Conservation (phyloP, 1,284 basidiomycete species). For the Chalciporus sp. region DNA sequence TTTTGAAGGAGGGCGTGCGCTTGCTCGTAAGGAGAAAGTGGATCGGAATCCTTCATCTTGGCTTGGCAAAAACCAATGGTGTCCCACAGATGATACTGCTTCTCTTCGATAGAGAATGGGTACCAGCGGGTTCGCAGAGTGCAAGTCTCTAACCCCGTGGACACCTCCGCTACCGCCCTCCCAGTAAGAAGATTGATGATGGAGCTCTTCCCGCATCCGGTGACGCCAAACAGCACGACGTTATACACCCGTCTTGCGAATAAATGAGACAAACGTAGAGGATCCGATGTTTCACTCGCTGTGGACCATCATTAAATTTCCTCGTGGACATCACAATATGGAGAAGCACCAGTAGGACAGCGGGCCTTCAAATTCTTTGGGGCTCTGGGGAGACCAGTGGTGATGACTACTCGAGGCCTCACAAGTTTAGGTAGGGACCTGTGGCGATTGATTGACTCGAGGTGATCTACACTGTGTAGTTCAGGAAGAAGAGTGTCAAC, state of each 20-base stretch:
- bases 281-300: not conserved
- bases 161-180: constrained; percentile 1
- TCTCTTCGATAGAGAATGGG: not conserved
- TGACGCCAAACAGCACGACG: constrained; percentile 11
- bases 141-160: constrained; percentile 4
- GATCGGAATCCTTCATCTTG: not conserved
- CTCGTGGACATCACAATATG: not conserved
- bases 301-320: not conserved
- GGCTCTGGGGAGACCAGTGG: not conserved
- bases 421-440: no score
- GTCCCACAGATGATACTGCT: constrained; percentile 22
- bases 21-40: constrained; percentile 15
- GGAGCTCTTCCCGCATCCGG: constrained; percentile 19
- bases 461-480: not conserved
- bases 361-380: not conserved
- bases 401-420: no score
- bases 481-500: not conserved
- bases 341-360: not conserved
- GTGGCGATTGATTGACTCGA: no score
- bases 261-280: not conserved
- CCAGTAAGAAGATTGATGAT: constrained; percentile 18
- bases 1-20: constrained; percentile 7
- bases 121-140: constrained; percentile 9
- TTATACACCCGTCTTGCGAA: constrained; percentile 4
- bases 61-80: constrained; percentile 12